Base-by-base conservation (phyloP, 805 yeast species). In the Candida rishiriensis region DNA sequence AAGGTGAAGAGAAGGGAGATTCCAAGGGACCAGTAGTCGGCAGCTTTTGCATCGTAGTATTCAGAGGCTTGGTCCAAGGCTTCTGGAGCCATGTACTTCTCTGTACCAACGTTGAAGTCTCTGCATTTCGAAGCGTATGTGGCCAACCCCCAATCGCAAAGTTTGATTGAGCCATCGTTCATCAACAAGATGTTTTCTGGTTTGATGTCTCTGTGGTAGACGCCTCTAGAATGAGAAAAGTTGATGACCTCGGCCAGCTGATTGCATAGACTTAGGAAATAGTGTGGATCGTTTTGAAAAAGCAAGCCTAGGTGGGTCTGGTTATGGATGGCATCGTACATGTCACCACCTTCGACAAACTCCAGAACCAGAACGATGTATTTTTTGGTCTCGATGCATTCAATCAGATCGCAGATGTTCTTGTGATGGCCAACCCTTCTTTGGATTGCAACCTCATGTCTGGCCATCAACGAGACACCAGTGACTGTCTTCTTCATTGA, bases 141-240 rank as follows among this genome's bases (percentile, higher is more conserved):
- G 17, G 86, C 75, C 40, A 83, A 72, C 0, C 90, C 90, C 87
- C 88, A 83, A 59, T 83, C 89, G 44, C 87, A 81, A 39, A 83
- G 63, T 60, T 83, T 83, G 40, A 82, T 69, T 28, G 73, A 60
- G 38, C 82, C 81, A 41, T 69, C 63, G 3, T 61, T 60, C 51
- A 73, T 74, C 41, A 83, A 64, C 29, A 83, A 63, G 28, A 83
- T 72, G 54, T 83, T 83, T 62, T 83, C 90, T 1, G 90, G 90
- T 60, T 83, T 83, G 45, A 83, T 73, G 57, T 83, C 90, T 39
- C 90, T 68, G 60, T 83, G 90, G 50, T 76, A 82, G 12, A 83
- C 70, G 0, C 83, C 83, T 35, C 66, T 62, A 3, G 73, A 61
- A 56, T 85, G 91, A 4, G 83, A 70, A 53, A 66, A 78, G 12